Base-by-base conservation (phyloP, 768 basidiomycete genomes). In the Boletus reticulatus region DNA sequence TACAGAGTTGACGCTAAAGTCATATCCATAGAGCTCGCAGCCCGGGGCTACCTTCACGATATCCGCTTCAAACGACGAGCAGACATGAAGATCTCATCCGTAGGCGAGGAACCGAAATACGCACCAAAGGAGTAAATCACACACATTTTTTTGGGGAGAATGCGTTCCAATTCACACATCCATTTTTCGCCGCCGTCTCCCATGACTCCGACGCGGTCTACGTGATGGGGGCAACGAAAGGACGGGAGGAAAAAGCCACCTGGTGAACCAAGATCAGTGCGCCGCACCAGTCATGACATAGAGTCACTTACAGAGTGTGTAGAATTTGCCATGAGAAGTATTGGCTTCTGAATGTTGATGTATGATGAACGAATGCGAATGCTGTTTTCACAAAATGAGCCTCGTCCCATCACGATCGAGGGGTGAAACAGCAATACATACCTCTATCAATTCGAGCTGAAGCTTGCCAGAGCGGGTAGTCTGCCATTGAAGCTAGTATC, bases 241-340 rank as follows among this genome's bases (percentile, higher is more conserved):
- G 75, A 72, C 5, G 80, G 75, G 10, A 76, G 73, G 66, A 81
- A 82, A 63, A 83, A 83, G 58, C 83, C 82, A 82, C 81, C 84
- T 85, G 60, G 17, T 10, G 13, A 19, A 39, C 42, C 6, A 13
- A n/a, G 17, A 39, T 72, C 6, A 69, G 63, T 17, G 20, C 8
- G 20, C 37, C 7, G n/a, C 17, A 43, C 16, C 32, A 29, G 41
- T 12, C 14, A 3, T 34, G 27, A 17, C 0, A 50, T 8, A 29
- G 11, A 46, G 14, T 43, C 0, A 34, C 71, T 55, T 39, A 71
- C 70, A 71, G 14, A 71, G 59, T 0, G n/a, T n/a, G 43, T 71
- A 71, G 38, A 56, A 69, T 50, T 72, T 65, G n/a, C 16, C 51
- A 43, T 67, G 45, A 19, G 71, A 66, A 4, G 22, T 22, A 22